phyloP scores from a whole-genome alignment of 2,329 filamentous ascomycete species.

The Neopestalotiopsis clavispora region DNA sequence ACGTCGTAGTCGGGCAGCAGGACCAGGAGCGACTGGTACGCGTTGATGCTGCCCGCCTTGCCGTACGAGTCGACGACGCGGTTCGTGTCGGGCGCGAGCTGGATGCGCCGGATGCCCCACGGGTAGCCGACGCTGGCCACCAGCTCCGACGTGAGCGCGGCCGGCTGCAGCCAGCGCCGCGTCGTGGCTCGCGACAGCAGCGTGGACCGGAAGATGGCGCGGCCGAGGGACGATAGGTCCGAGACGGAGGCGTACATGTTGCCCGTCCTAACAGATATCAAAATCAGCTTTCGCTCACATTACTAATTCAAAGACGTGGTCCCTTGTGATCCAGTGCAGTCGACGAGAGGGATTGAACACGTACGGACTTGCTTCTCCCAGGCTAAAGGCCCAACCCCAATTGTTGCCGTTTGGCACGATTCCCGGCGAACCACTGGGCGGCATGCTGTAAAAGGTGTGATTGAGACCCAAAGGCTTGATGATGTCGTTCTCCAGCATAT shows the following conservation, averaged over 20 bases:
- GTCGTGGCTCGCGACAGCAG: constrained; percentile 41
- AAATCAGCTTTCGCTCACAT: neutral
- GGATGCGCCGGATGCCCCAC: constrained; percentile 48
- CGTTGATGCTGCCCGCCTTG: constrained; percentile 35
- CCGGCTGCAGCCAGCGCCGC: constrained; percentile 50
- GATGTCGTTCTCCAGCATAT: constrained; percentile 30
- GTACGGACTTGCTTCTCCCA: constrained; percentile 46
- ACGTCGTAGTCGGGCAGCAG: constrained; percentile 36
- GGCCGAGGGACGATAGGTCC: constrained; percentile 48
- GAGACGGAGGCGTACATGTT: constrained; percentile 48
- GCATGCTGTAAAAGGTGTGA: constrained; percentile 31
- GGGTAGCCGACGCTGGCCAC: constrained; percentile 45
- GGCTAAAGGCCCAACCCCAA: constrained; percentile 38
- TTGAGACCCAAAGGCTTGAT: constrained; percentile 27
- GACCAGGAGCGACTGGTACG: constrained; percentile 32
- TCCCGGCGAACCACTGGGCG: constrained; percentile 22
- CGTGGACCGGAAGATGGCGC: constrained; percentile 44
- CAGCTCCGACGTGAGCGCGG: constrained; percentile 41
- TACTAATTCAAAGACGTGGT: too few species aligned
- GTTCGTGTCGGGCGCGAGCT: constrained; percentile 24
- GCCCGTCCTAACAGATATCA: constrained; percentile 36
- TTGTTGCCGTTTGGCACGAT: constrained; percentile 28
- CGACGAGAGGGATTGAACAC: constrained; percentile 20
- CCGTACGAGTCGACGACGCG: constrained; percentile 34
- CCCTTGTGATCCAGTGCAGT: too few species aligned